Conservation (phyloP, 768 basidiomycete genomes). For the Collybiopsis confluens region DNA sequence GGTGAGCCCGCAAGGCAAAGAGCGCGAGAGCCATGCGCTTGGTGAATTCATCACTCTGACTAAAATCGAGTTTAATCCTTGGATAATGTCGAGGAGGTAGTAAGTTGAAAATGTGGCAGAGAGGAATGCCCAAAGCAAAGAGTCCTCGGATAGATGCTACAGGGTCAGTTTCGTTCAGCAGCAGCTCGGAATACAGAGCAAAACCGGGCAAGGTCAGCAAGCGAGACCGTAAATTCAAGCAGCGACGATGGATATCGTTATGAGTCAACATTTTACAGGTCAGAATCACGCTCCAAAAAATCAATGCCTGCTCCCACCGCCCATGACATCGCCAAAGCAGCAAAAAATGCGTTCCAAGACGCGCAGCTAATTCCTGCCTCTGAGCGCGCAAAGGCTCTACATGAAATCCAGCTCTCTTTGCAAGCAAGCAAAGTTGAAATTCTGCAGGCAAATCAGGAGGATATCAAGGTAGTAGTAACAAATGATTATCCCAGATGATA, state of each 20-base stretch:
- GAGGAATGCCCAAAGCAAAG: constrained; percentile 2
- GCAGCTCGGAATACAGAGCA: neutral
- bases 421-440: constrained; percentile 62
- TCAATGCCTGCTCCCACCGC: constrained; percentile 23
- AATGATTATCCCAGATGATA: neutral
- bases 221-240: constrained; percentile 1
- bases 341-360: constrained; percentile 80
- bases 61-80: neutral
- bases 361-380: constrained; percentile 74
- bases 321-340: constrained; percentile 68
- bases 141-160: constrained; percentile 1
- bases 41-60: neutral
- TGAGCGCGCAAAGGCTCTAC: constrained; percentile 69
- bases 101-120: constrained; percentile 8
- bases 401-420: constrained; percentile 65
- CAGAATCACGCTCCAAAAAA: no score
- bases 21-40: constrained; percentile 4
- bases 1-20: neutral
- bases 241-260: neutral
- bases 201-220: constrained; percentile 6
- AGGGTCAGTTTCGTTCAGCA: neutral
- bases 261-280: neutral
- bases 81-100: neutral
- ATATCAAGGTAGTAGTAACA: constrained; percentile 61
- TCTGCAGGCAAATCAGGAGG: constrained; percentile 74